Base-by-base conservation (phyloP, 2,329 filamentous ascomycete species). In the Passalora sequoiae region DNA sequence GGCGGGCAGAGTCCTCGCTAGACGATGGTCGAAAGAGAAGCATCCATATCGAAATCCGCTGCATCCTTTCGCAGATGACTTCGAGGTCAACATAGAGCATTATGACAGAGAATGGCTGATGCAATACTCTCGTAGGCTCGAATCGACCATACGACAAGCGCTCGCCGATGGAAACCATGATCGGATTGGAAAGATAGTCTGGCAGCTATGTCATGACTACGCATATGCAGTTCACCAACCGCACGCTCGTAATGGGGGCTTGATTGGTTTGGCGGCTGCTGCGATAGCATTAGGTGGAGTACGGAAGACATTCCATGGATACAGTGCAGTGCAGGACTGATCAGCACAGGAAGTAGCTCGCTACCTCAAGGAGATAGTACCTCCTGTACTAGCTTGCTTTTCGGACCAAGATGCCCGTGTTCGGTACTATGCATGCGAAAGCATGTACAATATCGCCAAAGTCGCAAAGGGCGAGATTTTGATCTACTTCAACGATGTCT, bases 361-460 rank as follows among this genome's bases (percentile, higher is more conserved):
- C 49, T 96, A 97, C 64, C 77, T 98, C 38, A 83, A 89, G 62
- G 84, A 89, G 58, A 97, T 98, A 57, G 91, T 98, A 0, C 91
- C 91, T 33, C 94, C 94, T 3, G 92, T 98, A 4, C 77, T 98
- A 33, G 92, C 92, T 40, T 98, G 94, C 72, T 98, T 98, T 68
- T 87, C 86, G 45, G 94, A 98, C 58, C 92, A 97, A 71, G 92
- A 98, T 83, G 89, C 92, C 20, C 80, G 92, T 46, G 92, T 97
- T 22, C 80, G 92, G 53, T 98, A 98, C 67, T 98, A 98, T 69
- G 92, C 92, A 17, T 98, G 92, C 69, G 92, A 98, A 72, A 94
- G 89, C 66, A 98, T 98, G 92, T 98, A 98, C 71, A 98, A 98
- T 68, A 98, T 98, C 62, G 89, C 92, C 61, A 98, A 98, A 70